Conservation (phyloP, 305 asterid species). For the Rubia peregrina region DNA sequence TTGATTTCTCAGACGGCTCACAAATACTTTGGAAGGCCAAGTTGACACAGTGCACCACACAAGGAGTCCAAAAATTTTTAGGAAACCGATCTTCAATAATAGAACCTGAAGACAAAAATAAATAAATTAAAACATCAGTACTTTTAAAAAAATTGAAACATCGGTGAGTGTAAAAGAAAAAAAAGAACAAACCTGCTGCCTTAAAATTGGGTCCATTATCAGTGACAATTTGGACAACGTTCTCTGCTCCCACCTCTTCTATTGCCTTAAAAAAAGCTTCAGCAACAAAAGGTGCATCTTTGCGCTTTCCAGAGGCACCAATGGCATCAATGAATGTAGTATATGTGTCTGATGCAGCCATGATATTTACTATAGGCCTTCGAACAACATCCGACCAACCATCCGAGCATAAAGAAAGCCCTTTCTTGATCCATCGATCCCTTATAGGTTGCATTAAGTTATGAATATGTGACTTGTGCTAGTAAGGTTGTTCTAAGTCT, state of each 20-base stretch:
- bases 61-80: not conserved
- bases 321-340: too few relatives aligned
- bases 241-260: not conserved
- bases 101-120: not conserved
- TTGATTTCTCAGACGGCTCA: not conserved
- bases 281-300: too few relatives aligned
- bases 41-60: slow-evolving; percentile 5
- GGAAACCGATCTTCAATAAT: not conserved
- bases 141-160: too few relatives aligned
- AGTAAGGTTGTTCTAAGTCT: not conserved
- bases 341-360: too few relatives aligned
- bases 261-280: not conserved
- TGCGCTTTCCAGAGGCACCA: too few relatives aligned
- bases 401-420: too few relatives aligned
- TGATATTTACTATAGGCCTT: too few relatives aligned
- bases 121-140: too few relatives aligned
- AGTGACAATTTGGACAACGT: not conserved
- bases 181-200: not conserved
- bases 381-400: too few relatives aligned
- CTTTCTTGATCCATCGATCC: too few relatives aligned
- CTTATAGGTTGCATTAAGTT: too few relatives aligned
- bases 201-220: not conserved
- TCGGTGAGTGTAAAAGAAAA: fast-evolving
- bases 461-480: not conserved
- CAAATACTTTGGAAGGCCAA: not conserved